Base-by-base conservation (phyloP, 768 basidiomycete species). In the Lanmaoa pseudosensibilis region DNA sequence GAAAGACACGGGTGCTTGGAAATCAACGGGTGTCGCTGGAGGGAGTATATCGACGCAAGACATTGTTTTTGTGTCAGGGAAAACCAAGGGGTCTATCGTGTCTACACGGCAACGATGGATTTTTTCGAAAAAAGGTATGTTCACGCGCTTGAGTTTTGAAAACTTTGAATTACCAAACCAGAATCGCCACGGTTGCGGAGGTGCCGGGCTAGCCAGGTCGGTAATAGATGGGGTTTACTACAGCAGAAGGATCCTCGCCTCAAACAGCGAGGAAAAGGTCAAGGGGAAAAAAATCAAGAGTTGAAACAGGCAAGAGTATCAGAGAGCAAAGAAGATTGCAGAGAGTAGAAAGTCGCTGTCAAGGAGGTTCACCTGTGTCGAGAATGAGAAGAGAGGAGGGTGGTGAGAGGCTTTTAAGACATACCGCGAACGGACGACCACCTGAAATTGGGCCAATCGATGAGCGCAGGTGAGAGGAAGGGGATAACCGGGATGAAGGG, bases 341-440 rank as follows among this genome's bases (percentile, higher is more conserved):
- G 33, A 55, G 50, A 45, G 27, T 45, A 25, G 51, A 54, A 41
- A 19, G 48, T 33, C 16, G 70, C 65, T 83, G 82, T 87, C 78
- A 90, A 76, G 89, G 88, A 75, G 89, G 90, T 84, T 90, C 87
- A 68, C 88, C 88, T 91, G 61, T 54, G 66, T 46, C 62, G 49
- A 33, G 63, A 50, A 57, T 64, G 58, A 73, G 61, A 38, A 40
- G 61, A 58, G 46, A 34, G 38, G 12, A 21, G n/a, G 15, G 30
- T 10, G 38, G 40, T 51, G 48, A 46, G 51, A 50, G 52, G 55
- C 27, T 41, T 56, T 57, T 58, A 61, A 52, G 52, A 75, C 82
- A 54, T 52, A 87, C 89, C 88, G 81, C 88, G 78, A 69, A 90
- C 82, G 58, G 85, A 86, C 72, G 85, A 83, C 87, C 87, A 88